Evolutionary conservation across 2,329 filamentous ascomycete species (phyloP).

Genomic region (Eutypella sp.): DNA sequence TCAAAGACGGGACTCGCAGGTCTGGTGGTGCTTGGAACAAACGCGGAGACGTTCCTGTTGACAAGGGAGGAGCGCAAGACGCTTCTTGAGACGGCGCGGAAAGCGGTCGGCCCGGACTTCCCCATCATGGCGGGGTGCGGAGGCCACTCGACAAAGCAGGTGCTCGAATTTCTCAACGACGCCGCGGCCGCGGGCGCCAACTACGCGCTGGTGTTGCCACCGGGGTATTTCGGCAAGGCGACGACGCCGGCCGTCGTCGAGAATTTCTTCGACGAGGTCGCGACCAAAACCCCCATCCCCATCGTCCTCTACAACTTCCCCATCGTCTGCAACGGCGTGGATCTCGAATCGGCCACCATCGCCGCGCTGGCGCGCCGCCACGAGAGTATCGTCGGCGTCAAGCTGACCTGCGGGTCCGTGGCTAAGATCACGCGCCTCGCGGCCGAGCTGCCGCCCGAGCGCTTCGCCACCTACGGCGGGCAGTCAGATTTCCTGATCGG

Average conservation of each 20-base stretch:
- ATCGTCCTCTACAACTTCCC: conserved; percentile 67
- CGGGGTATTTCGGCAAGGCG: conserved; percentile 61
- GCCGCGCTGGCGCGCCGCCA: conserved; percentile 42
- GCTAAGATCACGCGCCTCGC: conserved; percentile 55
- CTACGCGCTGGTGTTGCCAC: conserved; percentile 57
- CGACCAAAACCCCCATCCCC: conserved; percentile 46
- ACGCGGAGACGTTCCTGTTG: conserved; percentile 37
- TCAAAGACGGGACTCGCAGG: conserved; percentile 30
- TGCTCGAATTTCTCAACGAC: conserved; percentile 54
- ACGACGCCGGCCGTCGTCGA: conserved; percentile 53
- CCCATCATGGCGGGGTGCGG: conserved; percentile 61
- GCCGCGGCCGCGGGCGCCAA: conserved; percentile 56
- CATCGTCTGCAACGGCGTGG: conserved; percentile 61
- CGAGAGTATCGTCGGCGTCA: conserved; percentile 57
- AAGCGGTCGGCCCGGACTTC: conserved; percentile 45
- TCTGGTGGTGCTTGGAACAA: conserved; percentile 29
- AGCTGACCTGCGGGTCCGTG: conserved; percentile 60
- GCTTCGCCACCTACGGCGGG: conserved; percentile 66
- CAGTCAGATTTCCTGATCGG: conserved; percentile 68
- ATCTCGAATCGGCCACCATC: conserved; percentile 61
- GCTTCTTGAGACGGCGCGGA: conserved; percentile 52
- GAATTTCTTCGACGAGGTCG: conserved; percentile 55
- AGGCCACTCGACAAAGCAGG: conserved; percentile 60
- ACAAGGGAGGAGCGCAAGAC: conserved; percentile 54
- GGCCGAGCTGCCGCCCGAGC: conserved; percentile 43